Evolutionary conservation across 345 rosid species (phyloP).

Genomic region (Corchorus olitorius): DNA sequence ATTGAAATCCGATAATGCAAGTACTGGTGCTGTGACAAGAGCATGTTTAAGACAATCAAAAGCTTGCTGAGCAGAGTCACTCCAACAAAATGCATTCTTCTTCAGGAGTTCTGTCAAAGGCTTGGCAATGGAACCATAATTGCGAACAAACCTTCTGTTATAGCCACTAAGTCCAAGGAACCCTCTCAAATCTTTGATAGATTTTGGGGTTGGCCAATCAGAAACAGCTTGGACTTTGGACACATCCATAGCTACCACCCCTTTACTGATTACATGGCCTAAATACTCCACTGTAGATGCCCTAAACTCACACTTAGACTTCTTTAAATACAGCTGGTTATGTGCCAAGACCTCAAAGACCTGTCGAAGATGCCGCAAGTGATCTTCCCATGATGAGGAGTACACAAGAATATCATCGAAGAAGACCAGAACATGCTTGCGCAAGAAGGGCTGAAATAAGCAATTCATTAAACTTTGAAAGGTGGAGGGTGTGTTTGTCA

Average conservation of each 20-base stretch:
- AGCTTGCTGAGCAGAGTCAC: neutral
- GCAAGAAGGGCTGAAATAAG: neutral
- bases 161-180: no score
- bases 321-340: neutral
- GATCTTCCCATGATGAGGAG: neutral
- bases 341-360: neutral
- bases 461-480: slow-evolving; percentile 2
- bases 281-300: neutral
- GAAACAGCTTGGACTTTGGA: neutral
- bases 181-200: neutral
- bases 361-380: neutral
- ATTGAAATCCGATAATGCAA: no score
- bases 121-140: neutral
- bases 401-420: slow-evolving; percentile 13
- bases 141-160: neutral
- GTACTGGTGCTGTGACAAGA: no score
- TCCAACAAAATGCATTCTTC: neutral
- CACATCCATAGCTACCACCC: slow-evolving; percentile 1
- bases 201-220: neutral
- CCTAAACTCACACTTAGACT: neutral
- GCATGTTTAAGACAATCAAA: no score
- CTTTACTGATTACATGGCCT: neutral
- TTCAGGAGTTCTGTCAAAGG: neutral
- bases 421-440: neutral
- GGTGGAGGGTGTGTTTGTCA: neutral